Conservation (phyloP, 2,329 filamentous ascomycete species). For the Magnaporthiopsis rhizophila region DNA sequence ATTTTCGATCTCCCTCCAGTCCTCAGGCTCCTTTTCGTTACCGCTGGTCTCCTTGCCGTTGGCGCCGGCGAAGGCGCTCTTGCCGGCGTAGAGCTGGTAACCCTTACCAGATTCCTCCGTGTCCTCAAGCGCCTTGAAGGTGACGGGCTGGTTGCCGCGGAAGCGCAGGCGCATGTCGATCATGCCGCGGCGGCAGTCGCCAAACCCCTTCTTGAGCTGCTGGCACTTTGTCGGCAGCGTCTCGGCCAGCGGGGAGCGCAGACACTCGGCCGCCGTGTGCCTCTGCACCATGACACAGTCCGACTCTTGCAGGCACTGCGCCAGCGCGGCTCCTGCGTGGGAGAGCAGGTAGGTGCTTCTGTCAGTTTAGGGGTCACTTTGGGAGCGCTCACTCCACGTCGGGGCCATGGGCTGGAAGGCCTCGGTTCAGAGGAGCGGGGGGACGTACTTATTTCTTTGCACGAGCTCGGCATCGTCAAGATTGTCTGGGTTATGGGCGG, state of each 20-base stretch:
- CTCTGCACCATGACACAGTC: slow-evolving; percentile 94
- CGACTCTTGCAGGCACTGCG: slow-evolving; percentile 89
- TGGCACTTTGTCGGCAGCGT: slow-evolving; percentile 82
- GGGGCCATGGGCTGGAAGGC: neutral
- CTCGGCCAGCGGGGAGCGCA: slow-evolving; percentile 72
- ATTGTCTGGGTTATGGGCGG: neutral
- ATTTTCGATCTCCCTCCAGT: slow-evolving; percentile 60
- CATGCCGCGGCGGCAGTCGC: slow-evolving; percentile 92
- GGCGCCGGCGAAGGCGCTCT: slow-evolving; percentile 57
- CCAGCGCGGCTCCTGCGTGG: slow-evolving; percentile 72
- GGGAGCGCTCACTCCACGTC: neutral
- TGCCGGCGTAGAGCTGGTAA: slow-evolving; percentile 73
- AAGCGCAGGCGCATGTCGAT: slow-evolving; percentile 99
- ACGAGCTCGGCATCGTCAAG: slow-evolving; percentile 71
- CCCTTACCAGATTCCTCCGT: slow-evolving; percentile 47
- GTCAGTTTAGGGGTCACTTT: slow-evolving; percentile 2
- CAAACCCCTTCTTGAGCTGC: slow-evolving; percentile 86
- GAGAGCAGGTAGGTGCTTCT: slow-evolving; percentile 7
- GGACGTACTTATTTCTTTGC: slow-evolving; percentile 84
- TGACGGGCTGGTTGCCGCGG: slow-evolving; percentile 82
- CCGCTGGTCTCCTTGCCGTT: slow-evolving; percentile 55
- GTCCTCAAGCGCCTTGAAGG: slow-evolving; percentile 53
- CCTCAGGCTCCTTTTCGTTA: slow-evolving; percentile 52
- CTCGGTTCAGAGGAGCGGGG: slow-evolving; percentile 1
- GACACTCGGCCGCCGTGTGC: slow-evolving; percentile 78